Conservation (phyloP, 768 basidiomycete genomes). For the Dacryopinax spathularia region DNA sequence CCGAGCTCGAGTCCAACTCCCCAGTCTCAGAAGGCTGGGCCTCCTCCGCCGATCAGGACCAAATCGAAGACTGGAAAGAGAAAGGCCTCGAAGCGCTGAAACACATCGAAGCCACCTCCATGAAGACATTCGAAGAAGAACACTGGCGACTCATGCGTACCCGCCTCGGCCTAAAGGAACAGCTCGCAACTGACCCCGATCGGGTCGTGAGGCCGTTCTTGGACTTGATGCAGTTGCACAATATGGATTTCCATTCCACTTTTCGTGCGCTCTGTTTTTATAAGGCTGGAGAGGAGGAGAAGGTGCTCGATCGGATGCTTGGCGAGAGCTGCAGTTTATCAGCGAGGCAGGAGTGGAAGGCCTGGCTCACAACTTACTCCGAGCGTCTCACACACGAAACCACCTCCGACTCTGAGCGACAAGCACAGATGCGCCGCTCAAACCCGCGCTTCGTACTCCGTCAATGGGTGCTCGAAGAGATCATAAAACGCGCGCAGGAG, state of each 20-base stretch:
- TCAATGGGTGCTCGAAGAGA: slow-evolving; percentile 93
- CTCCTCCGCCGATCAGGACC: slow-evolving; percentile 34
- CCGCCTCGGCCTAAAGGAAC: slow-evolving; percentile 63
- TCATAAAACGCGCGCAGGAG: slow-evolving; percentile 59
- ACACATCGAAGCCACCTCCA: slow-evolving; percentile 47
- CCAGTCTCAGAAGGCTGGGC: slow-evolving; percentile 51
- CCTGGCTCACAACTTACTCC: slow-evolving; percentile 53
- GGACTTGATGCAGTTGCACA: slow-evolving; percentile 53
- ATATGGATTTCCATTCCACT: slow-evolving; percentile 77
- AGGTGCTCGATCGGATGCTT: slow-evolving; percentile 17
- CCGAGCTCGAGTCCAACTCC: slow-evolving; percentile 47
- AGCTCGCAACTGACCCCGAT: slow-evolving; percentile 43
- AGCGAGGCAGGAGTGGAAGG: slow-evolving; percentile 40
- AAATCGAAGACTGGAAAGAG: slow-evolving; percentile 47
- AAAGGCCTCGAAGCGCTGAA: slow-evolving; percentile 39
- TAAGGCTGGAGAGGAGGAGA: slow-evolving; percentile 27
- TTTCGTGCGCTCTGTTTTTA: slow-evolving; percentile 63
- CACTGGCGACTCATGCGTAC: slow-evolving; percentile 60
- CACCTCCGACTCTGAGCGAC: slow-evolving; percentile 33
- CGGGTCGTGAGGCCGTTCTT: slow-evolving; percentile 52
- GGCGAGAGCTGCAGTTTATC: slow-evolving; percentile 19
- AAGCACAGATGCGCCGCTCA: slow-evolving; percentile 36
- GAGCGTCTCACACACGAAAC: slow-evolving; percentile 33
- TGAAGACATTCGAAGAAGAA: slow-evolving; percentile 44
- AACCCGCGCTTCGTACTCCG: slow-evolving; percentile 89